A percentile compares a stretch with the other conserved stretches of the same genome.
These are phyloP conservation scores for Acer negundo DNA, from an alignment of 345 rosid species.

Conservation along the genomic window DNA sequence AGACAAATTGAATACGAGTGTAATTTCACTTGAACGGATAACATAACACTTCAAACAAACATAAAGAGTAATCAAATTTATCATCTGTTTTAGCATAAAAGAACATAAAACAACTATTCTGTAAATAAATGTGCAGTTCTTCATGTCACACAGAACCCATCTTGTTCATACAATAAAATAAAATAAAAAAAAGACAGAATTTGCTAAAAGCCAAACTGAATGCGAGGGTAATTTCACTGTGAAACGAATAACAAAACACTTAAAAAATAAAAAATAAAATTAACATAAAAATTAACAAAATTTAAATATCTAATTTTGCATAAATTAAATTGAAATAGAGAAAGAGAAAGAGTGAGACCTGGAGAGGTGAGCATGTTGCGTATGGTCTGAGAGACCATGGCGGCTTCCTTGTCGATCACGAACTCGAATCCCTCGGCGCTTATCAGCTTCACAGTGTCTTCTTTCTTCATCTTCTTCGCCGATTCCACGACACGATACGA, in stretches of 20 bases:
- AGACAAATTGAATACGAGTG: neutral
- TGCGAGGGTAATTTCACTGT: too few species aligned
- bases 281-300: neutral
- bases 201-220: too few species aligned
- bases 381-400: constrained; percentile 47
- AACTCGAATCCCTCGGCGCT: constrained; percentile 53
- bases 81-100: neutral
- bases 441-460: constrained; percentile 41
- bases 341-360: constrained; percentile 20
- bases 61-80: neutral
- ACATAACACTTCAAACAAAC: neutral
- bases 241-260: too few species aligned
- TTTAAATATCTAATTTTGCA: neutral
- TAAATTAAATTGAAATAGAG: neutral
- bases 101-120: too few species aligned
- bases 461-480: constrained; percentile 33
- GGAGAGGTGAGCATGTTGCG: constrained; percentile 53
- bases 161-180: too few species aligned
- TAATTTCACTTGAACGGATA: constrained; percentile 1
- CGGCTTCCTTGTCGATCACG: constrained; percentile 44
- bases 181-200: too few species aligned
- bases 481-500: neutral
- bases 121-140: too few species aligned
- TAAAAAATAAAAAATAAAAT: neutral
- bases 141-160: too few species aligned